Evolutionary conservation across 2,329 filamentous ascomycete species (phyloP), one percentile per base, ranked within the genome.

Genomic region (Hysterium pulicare): DNA sequence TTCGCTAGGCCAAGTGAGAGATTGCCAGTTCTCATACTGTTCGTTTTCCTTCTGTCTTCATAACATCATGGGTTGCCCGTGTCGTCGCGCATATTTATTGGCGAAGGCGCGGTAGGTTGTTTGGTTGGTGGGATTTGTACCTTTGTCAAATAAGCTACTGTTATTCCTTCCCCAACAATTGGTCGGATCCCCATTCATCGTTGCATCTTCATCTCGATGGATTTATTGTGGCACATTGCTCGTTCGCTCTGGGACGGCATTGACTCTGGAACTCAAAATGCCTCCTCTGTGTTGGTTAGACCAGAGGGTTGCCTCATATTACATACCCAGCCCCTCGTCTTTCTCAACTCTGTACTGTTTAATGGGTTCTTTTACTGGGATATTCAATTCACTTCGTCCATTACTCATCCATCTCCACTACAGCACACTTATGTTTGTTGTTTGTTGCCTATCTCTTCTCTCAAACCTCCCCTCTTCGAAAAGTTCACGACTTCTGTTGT

Each of bases 341-440:
- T 34, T 19, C 32, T 19, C 32, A 17, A 17, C 32, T 17, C 16
- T 5, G 5, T n/a, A 17, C 15, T 34, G 16, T 34, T 34, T 19
- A 17, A 19, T 10, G 11, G 17, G 3, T 34, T 16, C 32, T 34
- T 15, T 34, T 17, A n/a, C n/a, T n/a, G n/a, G n/a, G n/a, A n/a
- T n/a, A n/a, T n/a, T n/a, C n/a, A n/a, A n/a, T n/a, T n/a, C n/a
- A n/a, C n/a, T n/a, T n/a, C n/a, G n/a, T n/a, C n/a, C n/a, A n/a
- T n/a, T n/a, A n/a, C n/a, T n/a, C n/a, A n/a, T 34, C 32, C 15
- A 34, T 34, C 32, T 34, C 32, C 32, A 5, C 32, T 34, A 34
- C 21, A 17, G 4, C 32, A 34, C 32, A 34, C 32, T 17, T 33
- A 33, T 34, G 32, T 34, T 34, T 34, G 32, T 15, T 34, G 10